Evolutionary conservation across 2,329 filamentous ascomycete genomes (phyloP), one percentile per base, ranked within the genome.

Genomic region (Aspergillus pseudoglaucus): DNA sequence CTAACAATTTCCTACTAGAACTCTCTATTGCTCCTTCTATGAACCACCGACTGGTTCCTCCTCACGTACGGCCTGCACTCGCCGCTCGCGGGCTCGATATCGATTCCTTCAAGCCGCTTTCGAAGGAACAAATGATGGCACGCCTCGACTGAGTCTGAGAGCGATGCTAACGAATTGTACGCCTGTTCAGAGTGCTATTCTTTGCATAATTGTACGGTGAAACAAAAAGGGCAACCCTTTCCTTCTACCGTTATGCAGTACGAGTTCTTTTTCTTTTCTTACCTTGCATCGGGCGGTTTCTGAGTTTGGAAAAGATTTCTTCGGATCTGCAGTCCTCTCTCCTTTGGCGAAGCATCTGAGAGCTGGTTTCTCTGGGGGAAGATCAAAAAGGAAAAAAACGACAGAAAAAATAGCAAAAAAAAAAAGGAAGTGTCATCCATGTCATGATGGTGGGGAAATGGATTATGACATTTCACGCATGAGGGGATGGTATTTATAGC

Each of bases 101-200:
- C 63, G 89, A 96, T 71, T 90, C 90, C 70, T 88, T 98, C 71
- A 89, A 84, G 60, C 91, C 91, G 41, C 78, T 98, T 75, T 77
- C 86, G 63, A 95, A 90, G 77, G 86, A 93, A 63, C 89, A 96
- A 70, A 97, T 98, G 93, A 88, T 95, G 76, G 93, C 93, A 50
- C 89, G 90, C 71, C 79, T 98, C 72, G 93, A 98, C 75, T 98
- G 86, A 90, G 72, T 66, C 61, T 63, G 62, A 52, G 49, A 42
- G 53, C 52, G 53, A 52, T 57, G 57, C 51, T 65, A 56, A 68
- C 58, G 65, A 71, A 61, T 55, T 61, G 59, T 53, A 69, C 56
- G 59, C 64, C 56, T 66, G 59, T 64, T 65, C 59, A 54, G 58
- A 58, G 62, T 65, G 61, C 62, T 64, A 58, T 60, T 54, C 56